These are phyloP conservation scores for Mortierella alpina DNA, from an alignment of 192 early-diverging fungal genomes.

Conservation along the genomic window DNA sequence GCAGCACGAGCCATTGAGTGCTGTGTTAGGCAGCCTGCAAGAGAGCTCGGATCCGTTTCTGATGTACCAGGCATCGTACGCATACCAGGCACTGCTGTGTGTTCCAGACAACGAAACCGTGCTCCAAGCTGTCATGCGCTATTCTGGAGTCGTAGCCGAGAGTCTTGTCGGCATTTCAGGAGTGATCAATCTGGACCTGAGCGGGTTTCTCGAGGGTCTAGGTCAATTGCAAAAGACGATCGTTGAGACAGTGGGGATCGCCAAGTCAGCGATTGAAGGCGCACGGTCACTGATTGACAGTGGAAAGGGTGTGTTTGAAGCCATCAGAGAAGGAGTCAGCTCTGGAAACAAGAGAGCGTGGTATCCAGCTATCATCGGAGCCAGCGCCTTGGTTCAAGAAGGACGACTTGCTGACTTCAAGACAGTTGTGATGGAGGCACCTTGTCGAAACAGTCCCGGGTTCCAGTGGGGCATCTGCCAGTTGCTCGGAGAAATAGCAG, in stretches of 20 bases:
- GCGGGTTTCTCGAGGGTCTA: neutral
- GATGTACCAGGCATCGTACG: constrained; percentile 1
- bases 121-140: neutral
- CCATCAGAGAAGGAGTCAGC: neutral
- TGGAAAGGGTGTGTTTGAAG: neutral
- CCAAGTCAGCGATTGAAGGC: too few species aligned
- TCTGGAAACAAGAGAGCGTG: neutral
- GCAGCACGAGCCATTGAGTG: neutral
- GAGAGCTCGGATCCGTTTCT: neutral
- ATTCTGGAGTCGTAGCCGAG: neutral
- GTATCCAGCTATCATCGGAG: neutral
- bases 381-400: neutral
- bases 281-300: too few species aligned
- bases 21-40: neutral
- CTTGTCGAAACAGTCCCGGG: neutral
- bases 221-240: too few species aligned
- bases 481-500: neutral
- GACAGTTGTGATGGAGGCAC: neutral
- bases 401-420: neutral
- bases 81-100: neutral
- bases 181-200: neutral
- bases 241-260: too few species aligned
- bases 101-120: neutral
- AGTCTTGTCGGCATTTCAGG: neutral
- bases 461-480: constrained; percentile 4